Percentiles rank a stretch among this genome's conserved stretches.
Conservation (phyloP, 805 yeast genomes). For the Cyberlindnera petersonii region DNA sequence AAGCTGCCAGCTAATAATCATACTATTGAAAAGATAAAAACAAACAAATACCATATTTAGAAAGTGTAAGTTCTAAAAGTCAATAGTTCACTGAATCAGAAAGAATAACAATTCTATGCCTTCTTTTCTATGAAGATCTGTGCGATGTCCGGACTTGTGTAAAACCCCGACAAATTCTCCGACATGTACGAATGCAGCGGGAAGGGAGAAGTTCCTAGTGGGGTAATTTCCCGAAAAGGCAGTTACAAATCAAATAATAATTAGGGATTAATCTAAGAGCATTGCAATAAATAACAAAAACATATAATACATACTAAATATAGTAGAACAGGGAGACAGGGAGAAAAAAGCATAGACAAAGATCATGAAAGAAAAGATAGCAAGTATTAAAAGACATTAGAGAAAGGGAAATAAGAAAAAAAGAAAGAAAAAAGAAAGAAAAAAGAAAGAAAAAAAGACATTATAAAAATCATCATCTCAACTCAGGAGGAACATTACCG, state of each 20-base stretch:
- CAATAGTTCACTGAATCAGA: no score
- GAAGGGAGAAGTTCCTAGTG: not conserved
- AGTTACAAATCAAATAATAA: not conserved
- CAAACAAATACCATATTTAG: no score
- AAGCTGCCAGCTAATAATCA: no score
- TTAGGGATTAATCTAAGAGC: no score
- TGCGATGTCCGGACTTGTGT: not conserved
- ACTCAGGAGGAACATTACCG: constrained; percentile 34
- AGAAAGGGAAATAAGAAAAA: not conserved
- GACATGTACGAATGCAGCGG: not conserved
- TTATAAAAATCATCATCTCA: constrained; percentile 10
- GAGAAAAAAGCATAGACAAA: not conserved
- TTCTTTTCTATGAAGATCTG: no score
- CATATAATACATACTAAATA: not conserved
- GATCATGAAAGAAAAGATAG: not conserved
- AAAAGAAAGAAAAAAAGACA: not conserved
- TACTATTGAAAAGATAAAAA: no score
- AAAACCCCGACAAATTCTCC: not conserved
- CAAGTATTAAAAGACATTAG: not conserved
- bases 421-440: not conserved
- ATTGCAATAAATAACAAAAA: not conserved
- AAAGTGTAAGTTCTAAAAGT: no score
- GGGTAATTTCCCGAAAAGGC: not conserved
- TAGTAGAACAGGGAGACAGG: not conserved
- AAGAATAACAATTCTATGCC: no score